These are phyloP conservation scores for Cladosporium cucumerinum DNA, from an alignment of 2,329 filamentous ascomycete genomes.

Conservation along the genomic window DNA sequence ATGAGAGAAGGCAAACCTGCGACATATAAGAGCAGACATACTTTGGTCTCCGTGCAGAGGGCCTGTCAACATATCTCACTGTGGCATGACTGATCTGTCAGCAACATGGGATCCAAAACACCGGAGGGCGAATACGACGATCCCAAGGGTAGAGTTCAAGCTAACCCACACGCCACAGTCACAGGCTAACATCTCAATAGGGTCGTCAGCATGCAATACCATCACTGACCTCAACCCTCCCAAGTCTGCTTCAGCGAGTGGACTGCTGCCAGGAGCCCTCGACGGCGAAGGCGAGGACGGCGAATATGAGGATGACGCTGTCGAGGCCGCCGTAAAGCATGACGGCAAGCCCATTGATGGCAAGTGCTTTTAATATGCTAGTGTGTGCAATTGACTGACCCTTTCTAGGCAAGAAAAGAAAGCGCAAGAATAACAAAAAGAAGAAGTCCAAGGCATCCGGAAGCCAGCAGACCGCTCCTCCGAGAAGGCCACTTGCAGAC, in stretches of 20 bases:
- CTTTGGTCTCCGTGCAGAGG: neutral
- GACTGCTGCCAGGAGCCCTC: conserved; percentile 34
- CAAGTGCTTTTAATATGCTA: neutral
- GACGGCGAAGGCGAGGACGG: conserved; percentile 32
- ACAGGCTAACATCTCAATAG: conserved; percentile 21
- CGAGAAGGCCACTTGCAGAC: conserved; percentile 68
- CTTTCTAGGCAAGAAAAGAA: conserved; percentile 22
- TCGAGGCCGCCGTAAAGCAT: conserved; percentile 13
- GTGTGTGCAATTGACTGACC: conserved; percentile 13
- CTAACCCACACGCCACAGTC: neutral
- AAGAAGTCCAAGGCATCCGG: conserved; percentile 67
- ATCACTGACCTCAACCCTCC: conserved; percentile 34
- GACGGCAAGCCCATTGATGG: conserved; percentile 3
- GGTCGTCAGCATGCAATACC: conserved; percentile 26
- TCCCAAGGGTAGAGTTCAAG: conserved; percentile 35
- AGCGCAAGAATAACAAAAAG: conserved; percentile 46
- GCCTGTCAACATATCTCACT: neutral
- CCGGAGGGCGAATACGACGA: conserved; percentile 65
- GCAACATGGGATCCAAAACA: conserved; percentile 50
- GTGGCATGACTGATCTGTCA: conserved; percentile 3
- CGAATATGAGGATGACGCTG: conserved; percentile 21
- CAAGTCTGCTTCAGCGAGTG: conserved; percentile 36
- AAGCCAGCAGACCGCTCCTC: conserved; percentile 77
- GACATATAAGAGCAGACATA: neutral
- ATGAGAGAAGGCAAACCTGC: too few species aligned